phyloP scores from a whole-genome alignment of 495 filamentous ascomycete species.

The Stereocaulon alpinum region DNA sequence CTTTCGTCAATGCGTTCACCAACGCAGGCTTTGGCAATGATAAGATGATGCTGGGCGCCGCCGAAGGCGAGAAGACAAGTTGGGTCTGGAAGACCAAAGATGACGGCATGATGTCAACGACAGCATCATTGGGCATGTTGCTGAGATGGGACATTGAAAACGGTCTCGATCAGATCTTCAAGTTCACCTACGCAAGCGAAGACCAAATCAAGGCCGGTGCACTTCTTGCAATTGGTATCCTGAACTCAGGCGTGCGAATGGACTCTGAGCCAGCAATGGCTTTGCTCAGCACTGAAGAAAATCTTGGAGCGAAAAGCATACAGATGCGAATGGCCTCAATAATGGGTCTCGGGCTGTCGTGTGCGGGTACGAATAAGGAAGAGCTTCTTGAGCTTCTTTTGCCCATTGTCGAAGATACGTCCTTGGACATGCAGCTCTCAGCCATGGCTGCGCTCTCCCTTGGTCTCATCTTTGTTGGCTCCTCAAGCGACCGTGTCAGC shows the following conservation, averaged over 20 bases:
- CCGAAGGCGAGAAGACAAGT: constrained; percentile 60
- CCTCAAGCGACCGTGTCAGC: constrained; percentile 75
- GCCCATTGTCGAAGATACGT: constrained; percentile 74
- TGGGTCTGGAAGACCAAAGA: constrained; percentile 99
- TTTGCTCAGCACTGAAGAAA: constrained; percentile 67
- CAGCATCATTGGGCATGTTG: constrained; percentile 83
- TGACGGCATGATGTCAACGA: constrained; percentile 91
- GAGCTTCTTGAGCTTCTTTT: constrained; percentile 69
- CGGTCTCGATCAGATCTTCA: constrained; percentile 85
- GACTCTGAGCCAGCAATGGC: constrained; percentile 84
- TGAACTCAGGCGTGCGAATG: constrained; percentile 80
- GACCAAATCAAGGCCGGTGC: constrained; percentile 84
- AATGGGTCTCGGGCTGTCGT: constrained; percentile 91
- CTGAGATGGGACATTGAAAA: constrained; percentile 83
- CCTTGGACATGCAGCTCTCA: constrained; percentile 83
- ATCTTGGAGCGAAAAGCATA: constrained; percentile 62
- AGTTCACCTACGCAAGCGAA: constrained; percentile 75
- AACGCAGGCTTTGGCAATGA: constrained; percentile 94
- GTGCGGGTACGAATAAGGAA: constrained; percentile 84
- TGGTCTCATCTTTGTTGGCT: constrained; percentile 87
- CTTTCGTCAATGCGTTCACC: constrained; percentile 92
- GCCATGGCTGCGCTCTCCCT: constrained; percentile 91
- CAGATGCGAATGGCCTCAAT: constrained; percentile 70
- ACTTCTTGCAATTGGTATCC: constrained; percentile 79
- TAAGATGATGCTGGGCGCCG: constrained; percentile 85